Percentiles rank a stretch among this genome's conserved stretches.
phyloP scores from a whole-genome alignment of 164 flowering plant species.

The Umbilicus rupestris region DNA sequence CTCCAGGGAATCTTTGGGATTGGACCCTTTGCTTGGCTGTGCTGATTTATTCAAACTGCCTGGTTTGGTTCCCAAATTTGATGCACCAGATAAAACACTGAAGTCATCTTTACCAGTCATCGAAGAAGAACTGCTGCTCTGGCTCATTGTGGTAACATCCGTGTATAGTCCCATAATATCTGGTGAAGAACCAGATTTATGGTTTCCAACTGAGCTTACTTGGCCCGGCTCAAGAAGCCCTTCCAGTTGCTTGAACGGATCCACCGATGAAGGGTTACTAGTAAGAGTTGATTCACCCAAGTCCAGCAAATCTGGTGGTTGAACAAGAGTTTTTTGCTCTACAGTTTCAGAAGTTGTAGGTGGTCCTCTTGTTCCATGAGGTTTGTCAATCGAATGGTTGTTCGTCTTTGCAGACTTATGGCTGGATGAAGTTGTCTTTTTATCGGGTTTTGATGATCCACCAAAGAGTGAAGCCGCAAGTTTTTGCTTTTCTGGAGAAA shows the following conservation, averaged over 20 bases:
- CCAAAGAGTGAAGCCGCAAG: constrained; percentile 99
- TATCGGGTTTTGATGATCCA: constrained; percentile 53
- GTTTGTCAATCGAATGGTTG: constrained; percentile 12
- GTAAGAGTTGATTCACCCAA: constrained; percentile 47
- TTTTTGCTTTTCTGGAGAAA: constrained; percentile 75
- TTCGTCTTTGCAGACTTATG: constrained; percentile 36
- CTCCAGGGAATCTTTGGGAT: constrained; percentile 49
- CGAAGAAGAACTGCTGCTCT: constrained; percentile 11
- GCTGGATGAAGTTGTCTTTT: constrained; percentile 34
- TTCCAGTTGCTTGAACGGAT: constrained; percentile 84
- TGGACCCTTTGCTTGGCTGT: constrained; percentile 58
- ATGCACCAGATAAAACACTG: constrained; percentile 22
- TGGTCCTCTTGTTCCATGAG: neutral
- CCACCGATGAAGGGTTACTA: constrained; percentile 28
- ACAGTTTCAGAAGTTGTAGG: constrained; percentile 16
- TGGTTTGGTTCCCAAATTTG: constrained; percentile 16
- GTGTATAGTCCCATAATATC: constrained; percentile 48
- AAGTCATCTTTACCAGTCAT: constrained; percentile 14
- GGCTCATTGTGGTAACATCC: constrained; percentile 27
- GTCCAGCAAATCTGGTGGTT: constrained; percentile 80
- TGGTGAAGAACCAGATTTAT: constrained; percentile 22
- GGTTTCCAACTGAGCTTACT: constrained; percentile 17
- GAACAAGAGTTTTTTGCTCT: constrained; percentile 30
- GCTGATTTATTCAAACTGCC: constrained; percentile 22
- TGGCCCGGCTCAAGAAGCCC: constrained; percentile 59